phyloP scores from a whole-genome alignment of 331 rosid species.

The Phaseolus coccineus region DNA sequence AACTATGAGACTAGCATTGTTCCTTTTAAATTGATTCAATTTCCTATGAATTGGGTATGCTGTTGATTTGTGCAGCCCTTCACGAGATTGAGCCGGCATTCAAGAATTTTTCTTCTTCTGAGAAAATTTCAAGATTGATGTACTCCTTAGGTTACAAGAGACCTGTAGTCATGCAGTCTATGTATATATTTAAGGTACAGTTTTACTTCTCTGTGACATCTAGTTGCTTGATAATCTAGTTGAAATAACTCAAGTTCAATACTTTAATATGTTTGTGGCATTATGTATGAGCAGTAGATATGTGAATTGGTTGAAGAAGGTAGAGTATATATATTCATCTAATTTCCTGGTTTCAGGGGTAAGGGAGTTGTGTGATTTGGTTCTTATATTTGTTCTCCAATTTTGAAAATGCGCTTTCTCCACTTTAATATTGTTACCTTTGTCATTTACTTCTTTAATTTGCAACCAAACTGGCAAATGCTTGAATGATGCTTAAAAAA shows the following conservation, averaged over 20 bases:
- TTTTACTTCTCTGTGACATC: slow-evolving; percentile 3
- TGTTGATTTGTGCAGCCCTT: slow-evolving; percentile 66
- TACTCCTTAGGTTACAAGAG: slow-evolving; percentile 80
- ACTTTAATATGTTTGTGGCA: not conserved
- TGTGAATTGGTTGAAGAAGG: not conserved
- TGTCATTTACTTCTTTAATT: not conserved
- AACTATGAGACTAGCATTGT: slow-evolving; percentile 12
- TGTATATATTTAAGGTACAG: slow-evolving; percentile 94
- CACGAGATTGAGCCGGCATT: slow-evolving; percentile 87
- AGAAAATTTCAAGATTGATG: slow-evolving; percentile 69
- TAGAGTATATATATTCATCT: not conserved
- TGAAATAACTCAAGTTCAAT: slow-evolving; percentile 26
- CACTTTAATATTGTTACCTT: slow-evolving; percentile 9
- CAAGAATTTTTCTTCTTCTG: slow-evolving; percentile 71
- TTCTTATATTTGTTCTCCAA: slow-evolving; percentile 15
- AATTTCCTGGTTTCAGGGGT: not conserved
- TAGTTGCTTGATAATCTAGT: slow-evolving; percentile 26
- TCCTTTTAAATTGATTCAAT: slow-evolving; percentile 30
- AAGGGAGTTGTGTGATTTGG: not conserved
- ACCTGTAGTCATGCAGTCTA: slow-evolving; percentile 84
- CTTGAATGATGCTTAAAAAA: slow-evolving; percentile 1
- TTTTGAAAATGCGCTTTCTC: slow-evolving; percentile 17
- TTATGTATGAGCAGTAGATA: slow-evolving; percentile 6
- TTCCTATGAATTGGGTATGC: slow-evolving; percentile 23
- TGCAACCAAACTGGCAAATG: not conserved